These are phyloP conservation scores for Podosphaera xanthii DNA, from an alignment of 2,329 filamentous ascomycete species.

Conservation along the genomic window DNA sequence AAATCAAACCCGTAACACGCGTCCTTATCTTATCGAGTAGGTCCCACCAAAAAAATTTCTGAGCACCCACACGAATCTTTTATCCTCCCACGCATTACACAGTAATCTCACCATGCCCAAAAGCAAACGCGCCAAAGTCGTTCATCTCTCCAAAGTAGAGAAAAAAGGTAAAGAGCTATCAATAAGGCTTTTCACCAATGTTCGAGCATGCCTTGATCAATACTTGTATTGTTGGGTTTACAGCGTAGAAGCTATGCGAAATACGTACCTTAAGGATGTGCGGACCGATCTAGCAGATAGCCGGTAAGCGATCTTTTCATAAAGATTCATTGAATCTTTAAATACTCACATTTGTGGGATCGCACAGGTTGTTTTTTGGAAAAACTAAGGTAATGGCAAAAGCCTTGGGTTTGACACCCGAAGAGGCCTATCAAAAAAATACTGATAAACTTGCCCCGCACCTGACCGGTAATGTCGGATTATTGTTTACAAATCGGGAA, in stretches of 20 bases:
- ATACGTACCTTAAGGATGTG: conserved; percentile 83
- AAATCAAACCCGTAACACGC: too few relatives aligned
- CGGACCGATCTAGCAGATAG: conserved; percentile 65
- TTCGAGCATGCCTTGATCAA: conserved; percentile 63
- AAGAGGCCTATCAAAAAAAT: conserved; percentile 61
- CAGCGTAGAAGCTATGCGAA: conserved; percentile 90
- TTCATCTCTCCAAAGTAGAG: conserved; percentile 73
- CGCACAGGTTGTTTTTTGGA: conserved; percentile 76
- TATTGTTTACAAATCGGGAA: conserved; percentile 69
- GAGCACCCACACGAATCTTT: conserved; percentile 1
- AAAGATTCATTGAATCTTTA: not conserved
- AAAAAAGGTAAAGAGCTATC: conserved; percentile 87
- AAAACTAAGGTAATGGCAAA: conserved; percentile 99
- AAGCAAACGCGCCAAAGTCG: conserved; percentile 76
- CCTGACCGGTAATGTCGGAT: conserved; percentile 63
- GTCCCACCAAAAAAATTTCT: not conserved
- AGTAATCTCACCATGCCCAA: conserved; percentile 48
- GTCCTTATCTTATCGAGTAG: not conserved
- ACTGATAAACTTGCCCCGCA: conserved; percentile 45
- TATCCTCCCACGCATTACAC: not conserved
- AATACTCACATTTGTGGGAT: not conserved
- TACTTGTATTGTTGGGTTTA: conserved; percentile 91
- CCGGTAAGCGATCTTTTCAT: conserved; percentile 30
- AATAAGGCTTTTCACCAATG: conserved; percentile 66
- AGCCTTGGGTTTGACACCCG: conserved; percentile 58